Base-by-base conservation (phyloP, 2,329 filamentous ascomycete genomes). In the Stagonosporopsis rhizophila region DNA sequence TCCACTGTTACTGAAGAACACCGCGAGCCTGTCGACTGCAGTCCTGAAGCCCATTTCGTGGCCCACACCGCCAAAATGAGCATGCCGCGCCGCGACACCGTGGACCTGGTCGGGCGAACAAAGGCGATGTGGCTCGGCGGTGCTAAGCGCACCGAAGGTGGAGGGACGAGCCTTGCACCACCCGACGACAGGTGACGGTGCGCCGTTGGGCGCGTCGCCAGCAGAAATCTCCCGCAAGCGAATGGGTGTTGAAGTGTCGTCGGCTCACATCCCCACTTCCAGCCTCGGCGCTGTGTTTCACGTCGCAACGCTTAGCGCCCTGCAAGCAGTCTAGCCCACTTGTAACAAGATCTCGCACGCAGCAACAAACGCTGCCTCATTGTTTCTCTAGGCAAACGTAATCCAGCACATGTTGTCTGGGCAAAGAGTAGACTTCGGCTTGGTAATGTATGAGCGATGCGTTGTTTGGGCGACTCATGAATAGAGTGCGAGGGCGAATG, bases 131-230 rank as follows among this genome's bases (percentile, higher is more conserved):
- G 49, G 59, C 27, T 49, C 20, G 17, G 61, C 55, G 51, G 44
- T 20, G 50, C 59, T 35, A 61, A 61, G 60, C 51, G 50, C 25
- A 28, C 51, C 56, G 55, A 53, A 48, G 35, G 70, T 70, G 52
- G 55, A 65, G 48, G 59, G 65, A 57, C 38, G 27, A 40, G 55
- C 39, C 58, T 60, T 50, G 67, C 59, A 62, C 59, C 41, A 68
- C 57, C 57, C 67, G 65, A 73, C 65, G 67, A 75, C 61, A 74
- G 72, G 73, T 65, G 58, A 63, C 49, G 51, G 64, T 59, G 67
- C 45, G 63, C 62, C 65, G 55, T 52, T 58, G 41, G 66, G 70
- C 70, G 73, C 70, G 67, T 70, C 56, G 65, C 61, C 55, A 65
- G 56, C n/a, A 53, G 58, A 45, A 59, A 45, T 47, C 42, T 57